Conservation (phyloP, 2,329 filamentous ascomycete genomes). For the Volutella citrinella region DNA sequence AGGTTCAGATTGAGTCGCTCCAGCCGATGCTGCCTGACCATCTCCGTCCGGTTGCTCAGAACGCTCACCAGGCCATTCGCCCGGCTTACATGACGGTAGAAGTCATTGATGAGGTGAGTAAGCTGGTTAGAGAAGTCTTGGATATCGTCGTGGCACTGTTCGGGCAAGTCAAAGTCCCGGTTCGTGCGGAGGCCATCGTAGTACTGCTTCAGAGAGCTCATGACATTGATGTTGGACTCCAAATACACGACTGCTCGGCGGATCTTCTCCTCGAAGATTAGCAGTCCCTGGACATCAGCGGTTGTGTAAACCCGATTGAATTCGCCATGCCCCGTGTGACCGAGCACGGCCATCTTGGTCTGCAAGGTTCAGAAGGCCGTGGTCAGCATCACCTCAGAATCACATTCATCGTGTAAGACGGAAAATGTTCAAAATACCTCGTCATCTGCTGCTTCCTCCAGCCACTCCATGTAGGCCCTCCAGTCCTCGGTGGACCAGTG, state of each 20-base stretch:
- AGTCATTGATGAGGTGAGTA: constrained; percentile 1
- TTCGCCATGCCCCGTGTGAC: neutral
- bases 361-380: too few relatives aligned
- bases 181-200: constrained; percentile 2
- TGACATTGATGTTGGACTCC: constrained; percentile 6
- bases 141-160: constrained; percentile 2
- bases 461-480: constrained; percentile 3
- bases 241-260: neutral
- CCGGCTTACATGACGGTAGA: constrained; percentile 1
- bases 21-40: constrained; percentile 4
- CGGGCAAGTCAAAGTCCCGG: constrained; percentile 1
- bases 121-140: constrained; percentile 2
- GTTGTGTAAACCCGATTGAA: constrained; percentile 4
- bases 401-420: too few relatives aligned
- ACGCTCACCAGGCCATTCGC: neutral
- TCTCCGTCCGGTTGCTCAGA: constrained; percentile 1
- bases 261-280: neutral
- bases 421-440: neutral
- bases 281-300: neutral
- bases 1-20: constrained; percentile 2
- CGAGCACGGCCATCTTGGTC: constrained; percentile 1
- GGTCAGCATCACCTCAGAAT: too few relatives aligned
- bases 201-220: constrained; percentile 1
- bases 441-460: constrained; percentile 1
- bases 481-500: constrained; percentile 7